Conservation (phyloP, 164 flowering plant genomes). For the Litsea cubeba region DNA sequence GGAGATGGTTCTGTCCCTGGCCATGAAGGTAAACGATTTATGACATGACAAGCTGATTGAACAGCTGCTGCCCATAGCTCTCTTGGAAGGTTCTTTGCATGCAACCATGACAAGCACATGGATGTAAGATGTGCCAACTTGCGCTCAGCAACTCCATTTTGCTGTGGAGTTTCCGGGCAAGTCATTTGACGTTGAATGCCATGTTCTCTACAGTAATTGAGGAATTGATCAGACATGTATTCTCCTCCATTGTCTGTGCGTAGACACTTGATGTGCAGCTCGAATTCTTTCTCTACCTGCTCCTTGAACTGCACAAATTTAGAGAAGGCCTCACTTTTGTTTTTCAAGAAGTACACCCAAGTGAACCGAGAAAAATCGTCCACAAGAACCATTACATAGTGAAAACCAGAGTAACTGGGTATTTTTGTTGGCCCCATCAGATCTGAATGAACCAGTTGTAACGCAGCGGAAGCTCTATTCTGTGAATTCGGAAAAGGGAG, state of each 20-base stretch:
- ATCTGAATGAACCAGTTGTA: slow-evolving; percentile 8
- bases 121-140: slow-evolving; percentile 18
- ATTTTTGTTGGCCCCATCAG: slow-evolving; percentile 1
- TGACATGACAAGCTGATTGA: too few relatives aligned
- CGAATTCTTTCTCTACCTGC: slow-evolving; percentile 8
- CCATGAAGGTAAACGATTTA: too few relatives aligned
- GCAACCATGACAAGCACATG: too few relatives aligned
- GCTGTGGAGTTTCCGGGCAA: not conserved
- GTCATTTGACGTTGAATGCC: too few relatives aligned
- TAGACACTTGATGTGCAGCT: slow-evolving; percentile 11
- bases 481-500: slow-evolving; percentile 10
- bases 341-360: slow-evolving; percentile 9
- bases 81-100: too few relatives aligned
- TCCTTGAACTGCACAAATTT: slow-evolving; percentile 7
- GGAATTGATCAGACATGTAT: slow-evolving; percentile 9
- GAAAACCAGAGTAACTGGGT: slow-evolving; percentile 12
- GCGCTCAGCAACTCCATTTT: slow-evolving; percentile 19
- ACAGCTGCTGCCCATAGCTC: too few relatives aligned
- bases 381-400: slow-evolving; percentile 9
- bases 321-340: slow-evolving; percentile 8
- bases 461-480: not conserved
- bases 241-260: slow-evolving; percentile 11
- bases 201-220: slow-evolving; percentile 5
- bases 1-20: too few relatives aligned
- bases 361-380: slow-evolving; percentile 22